Base-by-base conservation (phyloP, 768 basidiomycete species). In the Mycena epipterygia region DNA sequence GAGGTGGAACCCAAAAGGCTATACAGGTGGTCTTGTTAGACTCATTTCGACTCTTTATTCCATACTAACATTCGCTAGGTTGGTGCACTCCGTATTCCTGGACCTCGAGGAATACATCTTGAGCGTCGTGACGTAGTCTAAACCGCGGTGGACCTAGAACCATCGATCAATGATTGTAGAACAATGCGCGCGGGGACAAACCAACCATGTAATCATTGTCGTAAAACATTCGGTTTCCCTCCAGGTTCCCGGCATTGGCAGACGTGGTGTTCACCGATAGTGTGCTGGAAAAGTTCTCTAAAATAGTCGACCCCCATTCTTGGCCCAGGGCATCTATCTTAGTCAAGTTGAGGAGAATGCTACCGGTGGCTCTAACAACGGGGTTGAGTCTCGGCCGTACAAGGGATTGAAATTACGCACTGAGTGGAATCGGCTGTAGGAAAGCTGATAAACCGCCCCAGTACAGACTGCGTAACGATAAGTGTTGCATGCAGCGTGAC, bases 1-100 rank as follows among this genome's bases (percentile, higher is more conserved):
- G 11, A 94, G 82, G 74, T 94, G 92, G 80, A 93, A 92, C 14
- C 91, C 92, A 21, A 87, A 79, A 9, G 88, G 90, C 70, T 93
- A 27, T 90, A 92, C 78, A 16, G 6, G 30, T n/a, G 29, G 5
- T n/a, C 5, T n/a, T 30, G 37, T 53, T 17, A 41, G 23, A 27
- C 25, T 4, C 23, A 2, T 30, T 4, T 9, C 16, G 35, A 21
- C 25, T 17, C 8, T 37, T 25, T 39, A 16, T 53, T 21, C 39
- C 21, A 19, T 13, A 72, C 85, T 70, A 56, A 89, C 89, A 71
- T 92, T 92, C 74, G 91, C 88, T 7, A 79, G 77, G 75, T 92
- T 92, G n/a, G 83, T 82, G 72, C 90, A 92, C 78, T 93, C 92
- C 0, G 89, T 88, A 76, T 91, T 91, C 53, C 77, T 69, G 1